phyloP scores from a whole-genome alignment of 495 filamentous ascomycete genomes.

The Penicillium bovifimosum region DNA sequence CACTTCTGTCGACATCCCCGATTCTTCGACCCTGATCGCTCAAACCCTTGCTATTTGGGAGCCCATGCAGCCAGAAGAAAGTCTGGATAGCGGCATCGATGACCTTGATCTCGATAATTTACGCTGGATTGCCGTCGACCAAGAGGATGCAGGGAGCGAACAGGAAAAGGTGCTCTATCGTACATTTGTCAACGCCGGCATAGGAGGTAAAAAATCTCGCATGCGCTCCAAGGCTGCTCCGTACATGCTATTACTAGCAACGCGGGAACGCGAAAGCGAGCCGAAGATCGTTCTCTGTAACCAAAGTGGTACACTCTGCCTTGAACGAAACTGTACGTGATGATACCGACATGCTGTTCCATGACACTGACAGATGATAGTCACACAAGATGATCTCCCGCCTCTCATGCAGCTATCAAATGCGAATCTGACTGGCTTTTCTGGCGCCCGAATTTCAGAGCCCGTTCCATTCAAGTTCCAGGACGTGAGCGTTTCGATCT shows the following conservation, averaged over 20 bases:
- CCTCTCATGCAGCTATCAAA: constrained; percentile 18
- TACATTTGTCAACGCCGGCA: constrained; percentile 39
- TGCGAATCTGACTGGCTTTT: constrained; percentile 11
- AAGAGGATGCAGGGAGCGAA: constrained; percentile 36
- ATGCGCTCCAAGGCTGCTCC: constrained; percentile 36
- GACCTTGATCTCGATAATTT: constrained; percentile 25
- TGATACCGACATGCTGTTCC: neutral
- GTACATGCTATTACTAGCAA: constrained; percentile 39
- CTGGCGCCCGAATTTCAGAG: constrained; percentile 21
- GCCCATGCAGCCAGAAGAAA: constrained; percentile 31
- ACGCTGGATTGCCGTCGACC: constrained; percentile 34
- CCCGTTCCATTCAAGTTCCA: constrained; percentile 31
- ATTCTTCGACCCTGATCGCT: constrained; percentile 14
- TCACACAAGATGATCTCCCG: constrained; percentile 17
- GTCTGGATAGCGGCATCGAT: constrained; percentile 13
- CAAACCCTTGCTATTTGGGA: constrained; percentile 39
- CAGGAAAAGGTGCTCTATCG: constrained; percentile 38
- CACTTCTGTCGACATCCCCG: constrained; percentile 26
- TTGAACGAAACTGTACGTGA: constrained; percentile 35
- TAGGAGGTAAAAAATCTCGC: constrained; percentile 36
- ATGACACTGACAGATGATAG: constrained; percentile 3
- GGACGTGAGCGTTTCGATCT: constrained; percentile 25
- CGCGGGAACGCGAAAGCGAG: constrained; percentile 36
- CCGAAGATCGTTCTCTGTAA: constrained; percentile 40
- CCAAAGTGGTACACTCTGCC: constrained; percentile 36